These are phyloP conservation scores for Tolypocladium ovalisporum DNA, from an alignment of 2,329 filamentous ascomycete genomes.

Conservation along the genomic window DNA sequence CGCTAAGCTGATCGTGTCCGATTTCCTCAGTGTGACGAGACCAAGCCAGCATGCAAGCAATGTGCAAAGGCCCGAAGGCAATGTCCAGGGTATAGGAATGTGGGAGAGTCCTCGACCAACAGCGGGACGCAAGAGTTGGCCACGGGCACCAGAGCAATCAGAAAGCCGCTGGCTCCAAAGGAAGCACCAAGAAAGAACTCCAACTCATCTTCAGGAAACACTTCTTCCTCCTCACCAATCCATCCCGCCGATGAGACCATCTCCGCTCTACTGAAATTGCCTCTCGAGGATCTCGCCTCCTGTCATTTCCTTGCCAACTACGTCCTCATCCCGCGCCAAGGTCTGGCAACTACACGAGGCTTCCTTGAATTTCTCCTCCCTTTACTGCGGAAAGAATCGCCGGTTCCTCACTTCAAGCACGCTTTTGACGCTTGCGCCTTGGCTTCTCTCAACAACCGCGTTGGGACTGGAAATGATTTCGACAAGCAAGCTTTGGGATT, in stretches of 20 bases:
- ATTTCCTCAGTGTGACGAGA: conserved; percentile 51
- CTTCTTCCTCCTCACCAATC: background rate
- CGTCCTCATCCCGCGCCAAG: conserved; percentile 39
- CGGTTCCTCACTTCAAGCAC: conserved; percentile 34
- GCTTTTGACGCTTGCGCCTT: conserved; percentile 49
- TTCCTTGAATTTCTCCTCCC: conserved; percentile 49
- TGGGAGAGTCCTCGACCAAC: conserved; percentile 44
- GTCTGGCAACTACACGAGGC: conserved; percentile 29
- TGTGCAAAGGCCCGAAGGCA: conserved; percentile 49
- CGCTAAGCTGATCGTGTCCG: background rate
- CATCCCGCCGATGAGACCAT: conserved; percentile 9
- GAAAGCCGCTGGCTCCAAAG: conserved; percentile 48
- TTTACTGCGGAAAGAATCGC: conserved; percentile 31
- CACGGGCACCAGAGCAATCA: conserved; percentile 39
- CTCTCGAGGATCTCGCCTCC: conserved; percentile 41
- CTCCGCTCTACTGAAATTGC: conserved; percentile 23
- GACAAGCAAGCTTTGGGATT: conserved; percentile 30
- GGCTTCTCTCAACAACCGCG: conserved; percentile 42
- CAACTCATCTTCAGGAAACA: conserved; percentile 17
- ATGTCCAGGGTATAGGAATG: conserved; percentile 57
- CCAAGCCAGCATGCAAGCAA: conserved; percentile 52
- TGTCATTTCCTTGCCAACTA: conserved; percentile 52
- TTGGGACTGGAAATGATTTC: conserved; percentile 19
- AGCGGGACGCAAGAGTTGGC: conserved; percentile 47
- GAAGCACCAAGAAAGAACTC: conserved; percentile 26